Percentiles rank a stretch among this genome's conserved stretches.
phyloP scores from a whole-genome alignment of 2,329 filamentous ascomycete species.

The Arthrobotrys musiformis region DNA sequence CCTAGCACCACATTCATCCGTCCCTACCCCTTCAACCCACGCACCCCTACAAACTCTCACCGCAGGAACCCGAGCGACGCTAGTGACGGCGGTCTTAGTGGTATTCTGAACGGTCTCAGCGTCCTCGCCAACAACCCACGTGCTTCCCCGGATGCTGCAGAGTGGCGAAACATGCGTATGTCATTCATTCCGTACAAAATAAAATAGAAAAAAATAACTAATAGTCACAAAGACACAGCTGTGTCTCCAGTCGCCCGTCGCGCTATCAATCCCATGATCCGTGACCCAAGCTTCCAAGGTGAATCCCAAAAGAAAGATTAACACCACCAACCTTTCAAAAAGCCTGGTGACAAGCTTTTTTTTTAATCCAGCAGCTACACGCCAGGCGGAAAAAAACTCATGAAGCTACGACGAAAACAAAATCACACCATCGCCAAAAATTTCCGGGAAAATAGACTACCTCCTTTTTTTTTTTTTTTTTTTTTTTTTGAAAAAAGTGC shows the following conservation, averaged over 20 bases:
- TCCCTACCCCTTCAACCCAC: slow-evolving; percentile 35
- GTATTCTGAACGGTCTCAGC: slow-evolving; percentile 36
- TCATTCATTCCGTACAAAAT: background rate
- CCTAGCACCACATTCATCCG: slow-evolving; percentile 34
- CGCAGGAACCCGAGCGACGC: slow-evolving; percentile 52
- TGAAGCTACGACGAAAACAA: slow-evolving; percentile 4
- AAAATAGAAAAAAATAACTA: background rate
- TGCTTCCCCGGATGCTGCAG: slow-evolving; percentile 37
- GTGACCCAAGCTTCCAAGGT: slow-evolving; percentile 53
- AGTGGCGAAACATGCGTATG: slow-evolving; percentile 50
- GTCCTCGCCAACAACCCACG: slow-evolving; percentile 33
- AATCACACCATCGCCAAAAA: slow-evolving; percentile 25
- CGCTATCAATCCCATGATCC: slow-evolving; percentile 48
- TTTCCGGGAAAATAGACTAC: slow-evolving; percentile 27
- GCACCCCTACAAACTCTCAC: slow-evolving; percentile 44
- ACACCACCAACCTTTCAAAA: background rate
- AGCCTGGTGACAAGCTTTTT: background rate
- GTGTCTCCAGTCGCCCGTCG: slow-evolving; percentile 51
- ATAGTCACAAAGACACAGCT: slow-evolving; percentile 26
- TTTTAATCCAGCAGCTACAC: background rate
- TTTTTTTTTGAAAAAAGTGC: background rate
- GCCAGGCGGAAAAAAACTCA: slow-evolving; percentile 6
- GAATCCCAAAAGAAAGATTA: slow-evolving; percentile 36
- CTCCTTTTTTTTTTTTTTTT: background rate
- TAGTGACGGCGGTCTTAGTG: slow-evolving; percentile 46